Conservation (phyloP, 2,329 filamentous ascomycete genomes). For the Aspergillus amoenus region DNA sequence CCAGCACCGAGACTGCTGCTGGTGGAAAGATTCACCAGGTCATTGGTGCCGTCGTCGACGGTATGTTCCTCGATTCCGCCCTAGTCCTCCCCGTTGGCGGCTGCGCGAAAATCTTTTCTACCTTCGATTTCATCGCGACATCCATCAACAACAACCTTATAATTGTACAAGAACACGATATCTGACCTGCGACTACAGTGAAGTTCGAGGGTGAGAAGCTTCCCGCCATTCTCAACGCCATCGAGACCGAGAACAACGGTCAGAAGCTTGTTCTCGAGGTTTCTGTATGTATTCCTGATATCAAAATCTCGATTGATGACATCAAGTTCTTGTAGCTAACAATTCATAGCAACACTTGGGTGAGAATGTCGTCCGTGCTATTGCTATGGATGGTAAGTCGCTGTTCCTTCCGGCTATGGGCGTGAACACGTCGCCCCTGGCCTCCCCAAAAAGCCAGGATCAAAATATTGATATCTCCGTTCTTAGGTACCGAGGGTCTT, state of each 20-base stretch:
- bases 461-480: slow-evolving; percentile 18
- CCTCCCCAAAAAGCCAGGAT: not conserved
- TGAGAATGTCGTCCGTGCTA: slow-evolving; percentile 98
- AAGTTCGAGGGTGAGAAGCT: slow-evolving; percentile 96
- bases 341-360: slow-evolving; percentile 88
- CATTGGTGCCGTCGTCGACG: slow-evolving; percentile 98
- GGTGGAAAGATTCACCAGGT: slow-evolving; percentile 73
- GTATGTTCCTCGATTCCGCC: slow-evolving; percentile 55
- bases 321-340: slow-evolving; percentile 24
- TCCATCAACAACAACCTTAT: slow-evolving; percentile 31
- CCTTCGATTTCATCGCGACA: slow-evolving; percentile 37
- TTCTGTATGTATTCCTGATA: slow-evolving; percentile 64
- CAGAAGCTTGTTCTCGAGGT: slow-evolving; percentile 96
- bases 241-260: slow-evolving; percentile 86
- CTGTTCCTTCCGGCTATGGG: slow-evolving; percentile 1
- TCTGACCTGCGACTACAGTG: slow-evolving; percentile 59
- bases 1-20: slow-evolving; percentile 56
- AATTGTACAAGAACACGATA: slow-evolving; percentile 18
- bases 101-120: slow-evolving; percentile 45
- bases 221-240: slow-evolving; percentile 94
- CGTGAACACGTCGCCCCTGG: not conserved
- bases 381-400: slow-evolving; percentile 97
- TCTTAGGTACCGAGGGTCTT: slow-evolving; percentile 94
- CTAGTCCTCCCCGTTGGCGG: slow-evolving; percentile 21
- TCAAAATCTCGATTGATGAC: slow-evolving; percentile 11